Base-by-base conservation (phyloP, 192 early-diverging fungal species). In the Helicostylum pulchrum region DNA sequence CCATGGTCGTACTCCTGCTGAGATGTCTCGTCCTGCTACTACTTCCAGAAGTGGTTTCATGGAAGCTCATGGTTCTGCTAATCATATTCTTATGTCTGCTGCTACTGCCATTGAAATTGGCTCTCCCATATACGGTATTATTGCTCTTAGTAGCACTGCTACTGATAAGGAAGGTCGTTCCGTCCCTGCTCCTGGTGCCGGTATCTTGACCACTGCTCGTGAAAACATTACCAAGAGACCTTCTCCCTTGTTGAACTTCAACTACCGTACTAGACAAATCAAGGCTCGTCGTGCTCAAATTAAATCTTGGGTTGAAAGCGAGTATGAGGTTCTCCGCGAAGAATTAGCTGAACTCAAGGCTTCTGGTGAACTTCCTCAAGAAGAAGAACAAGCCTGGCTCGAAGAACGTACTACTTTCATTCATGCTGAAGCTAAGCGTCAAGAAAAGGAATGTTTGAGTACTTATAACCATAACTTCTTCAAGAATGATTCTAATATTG, bases 91-190 rank as follows among this genome's bases (percentile, higher is more conserved):
- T 52, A 97, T 95, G 93, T 88, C 88, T 12, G 94, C 92, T 48
- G 68, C 81, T 50, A 79, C 92, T 31, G 95, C 95, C 4, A 80
- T 97, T 68, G 82, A 95, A 72, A 95, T 95, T 80, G 95, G 95
- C 71, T 86, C 90, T 9, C 94, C 95, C 10, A 92, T 97, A 52
- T 92, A 93, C 61, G 95, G 88, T 80, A 88, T 97, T 69, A 79
- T 97, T 64, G 95, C 87, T 43, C 78, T 88, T 68, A 88, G 89
- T 52, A 90, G 85, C 77, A 96, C 92, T 30, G 94, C 95, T 32
- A 90, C 92, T 10, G 95, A 97, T 77, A 96, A 96, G 82, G 89
- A 95, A 77, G 93, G 94, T 34, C 88, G 91, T 47, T 94, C 92
- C 5, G 86, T 96, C 36, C 95, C 95, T 23, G 95, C 95, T 32